Evolutionary conservation across 108 stramenopile species (phyloP), one percentile per base, ranked within the genome.

Genomic region (Conticribra weissflogii): DNA sequence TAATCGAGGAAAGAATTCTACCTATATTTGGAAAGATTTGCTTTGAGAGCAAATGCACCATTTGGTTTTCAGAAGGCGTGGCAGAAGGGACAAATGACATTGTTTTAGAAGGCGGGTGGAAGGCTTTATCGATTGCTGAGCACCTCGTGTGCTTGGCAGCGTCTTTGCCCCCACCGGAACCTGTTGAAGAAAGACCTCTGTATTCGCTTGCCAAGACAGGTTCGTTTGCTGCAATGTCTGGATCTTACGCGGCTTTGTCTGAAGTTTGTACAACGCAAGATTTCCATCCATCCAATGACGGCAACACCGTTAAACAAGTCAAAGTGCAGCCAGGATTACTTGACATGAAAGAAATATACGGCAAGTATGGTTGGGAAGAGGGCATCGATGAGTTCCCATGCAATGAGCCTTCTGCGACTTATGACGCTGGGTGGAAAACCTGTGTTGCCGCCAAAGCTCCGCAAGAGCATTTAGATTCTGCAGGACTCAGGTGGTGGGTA

Each of bases 401-500:
- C 28, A 32, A 51, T 23, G 14, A 51, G 4, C 54, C 52, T 25
- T 66, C 65, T 36, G 65, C 63, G 30, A 55, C 44, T 51, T 54
- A 78, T 59, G 69, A 84, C 59, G 82, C 83, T 30, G 90, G 92
- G 12, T 86, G 88, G 44, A 93, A 91, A 62, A 76, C 81, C 19
- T 90, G 88, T 63, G 72, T 89, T 50, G 81, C 89, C 53, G 89
- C 81, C 9, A 83, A 83, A 64, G 78, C 87, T 24, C 65, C 83
- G 27, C 83, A 79, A 31, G 54, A 77, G 24, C 71, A 78, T 44
- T 59, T 93, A 16, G 78, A 82, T 52, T 24, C 76, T 14, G 75
- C 78, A 56, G 92, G 92, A 16, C 76, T 93, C 41, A 72, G 92
- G 23, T 93, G 92, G 92, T 93, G 89, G 92, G 81, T 93, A 30